These are phyloP conservation scores for Gigaspora rosea DNA, from an alignment of 192 early-diverging fungal species.

Conservation along the genomic window DNA sequence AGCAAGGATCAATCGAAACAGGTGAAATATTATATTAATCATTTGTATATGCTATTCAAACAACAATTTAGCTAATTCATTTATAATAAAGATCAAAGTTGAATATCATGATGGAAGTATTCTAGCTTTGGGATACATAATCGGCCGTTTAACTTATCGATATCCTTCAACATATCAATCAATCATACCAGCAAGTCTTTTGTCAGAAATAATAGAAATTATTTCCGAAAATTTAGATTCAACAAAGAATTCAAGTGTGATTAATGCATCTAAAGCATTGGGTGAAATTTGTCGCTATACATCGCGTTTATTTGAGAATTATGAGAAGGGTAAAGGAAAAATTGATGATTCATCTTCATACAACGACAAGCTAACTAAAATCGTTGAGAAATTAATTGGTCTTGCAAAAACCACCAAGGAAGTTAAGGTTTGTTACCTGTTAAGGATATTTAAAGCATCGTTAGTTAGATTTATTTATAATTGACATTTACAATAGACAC, in stretches of 20 bases:
- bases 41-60: not conserved
- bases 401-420: constrained; percentile 67
- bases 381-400: constrained; percentile 51
- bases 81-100: constrained; percentile 30
- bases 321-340: constrained; percentile 3
- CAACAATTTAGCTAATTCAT: not conserved
- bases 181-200: constrained; percentile 39
- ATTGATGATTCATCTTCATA: constrained; percentile 3
- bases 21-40: constrained; percentile 28
- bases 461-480: too few species aligned
- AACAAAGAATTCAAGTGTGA: constrained; percentile 51
- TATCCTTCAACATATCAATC: constrained; percentile 41
- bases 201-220: constrained; percentile 37
- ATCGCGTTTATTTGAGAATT: not conserved
- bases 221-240: constrained; percentile 57
- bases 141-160: constrained; percentile 64
- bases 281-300: constrained; percentile 72
- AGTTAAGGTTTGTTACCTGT: constrained; percentile 47
- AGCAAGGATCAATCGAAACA: constrained; percentile 51
- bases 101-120: constrained; percentile 70
- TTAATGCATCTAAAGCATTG: constrained; percentile 67
- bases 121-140: constrained; percentile 69
- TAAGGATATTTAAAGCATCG: not conserved
- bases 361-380: not conserved
- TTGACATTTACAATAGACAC: constrained; percentile 36